Evolutionary conservation across 495 filamentous ascomycete genomes (phyloP).

Genomic region (Peziza echinospora): DNA sequence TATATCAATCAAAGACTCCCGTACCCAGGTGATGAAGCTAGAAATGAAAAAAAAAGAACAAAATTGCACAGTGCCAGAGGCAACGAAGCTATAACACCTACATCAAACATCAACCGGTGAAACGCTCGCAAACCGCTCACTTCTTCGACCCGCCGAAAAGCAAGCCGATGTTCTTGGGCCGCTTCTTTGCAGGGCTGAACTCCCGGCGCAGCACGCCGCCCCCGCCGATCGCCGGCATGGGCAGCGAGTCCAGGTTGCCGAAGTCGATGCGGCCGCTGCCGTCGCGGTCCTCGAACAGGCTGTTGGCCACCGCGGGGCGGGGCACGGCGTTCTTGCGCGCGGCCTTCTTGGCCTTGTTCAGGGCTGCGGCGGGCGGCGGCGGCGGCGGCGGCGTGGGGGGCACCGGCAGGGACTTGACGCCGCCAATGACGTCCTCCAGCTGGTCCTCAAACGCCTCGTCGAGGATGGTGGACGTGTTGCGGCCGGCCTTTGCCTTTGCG

Average conservation of each 20-base stretch:
- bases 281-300: constrained; percentile 15
- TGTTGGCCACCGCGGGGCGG: constrained; percentile 9
- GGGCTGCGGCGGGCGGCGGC: constrained; percentile 18
- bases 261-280: constrained; percentile 11
- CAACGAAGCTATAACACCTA: too few species aligned
- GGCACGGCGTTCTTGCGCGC: constrained; percentile 8
- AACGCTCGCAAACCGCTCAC: too few species aligned
- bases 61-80: too few species aligned
- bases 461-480: background rate
- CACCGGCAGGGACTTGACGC: constrained; percentile 13
- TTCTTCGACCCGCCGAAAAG: too few species aligned
- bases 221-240: background rate
- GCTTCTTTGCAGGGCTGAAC: constrained; percentile 14
- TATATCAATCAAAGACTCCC: too few species aligned
- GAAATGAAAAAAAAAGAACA: too few species aligned
- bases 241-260: constrained; percentile 2
- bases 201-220: constrained; percentile 7
- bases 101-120: too few species aligned
- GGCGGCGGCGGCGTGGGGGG: constrained; percentile 16
- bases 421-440: background rate
- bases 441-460: background rate
- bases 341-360: constrained; percentile 21
- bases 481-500: background rate
- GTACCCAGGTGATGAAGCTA: too few species aligned
- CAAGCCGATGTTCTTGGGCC: constrained; percentile 4